Base-by-base conservation (phyloP, 2,329 filamentous ascomycete genomes). In the Drechmeria coniospora region DNA sequence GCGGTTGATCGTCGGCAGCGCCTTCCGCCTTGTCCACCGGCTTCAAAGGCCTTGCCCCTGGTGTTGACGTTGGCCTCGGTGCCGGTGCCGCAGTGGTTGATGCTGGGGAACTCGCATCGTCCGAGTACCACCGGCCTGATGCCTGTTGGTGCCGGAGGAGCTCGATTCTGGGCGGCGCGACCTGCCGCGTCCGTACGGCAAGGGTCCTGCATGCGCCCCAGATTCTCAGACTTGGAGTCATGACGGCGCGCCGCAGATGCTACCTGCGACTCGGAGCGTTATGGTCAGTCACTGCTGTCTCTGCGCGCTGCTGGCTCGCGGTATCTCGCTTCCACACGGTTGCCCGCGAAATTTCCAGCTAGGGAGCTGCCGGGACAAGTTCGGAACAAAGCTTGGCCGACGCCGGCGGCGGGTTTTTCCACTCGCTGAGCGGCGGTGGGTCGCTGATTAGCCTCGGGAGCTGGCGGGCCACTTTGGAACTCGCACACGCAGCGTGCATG, bases 191-290 rank as follows among this genome's bases (percentile, higher is more conserved):
- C 20, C 39, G 43, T 34, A 49, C 30, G 29, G 44, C 45, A 27
- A 54, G 39, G 40, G 43, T 39, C 42, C 46, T 46, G 31, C 50
- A 52, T 36, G 43, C 49, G 21, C 45, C 44, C 49, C 45, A 51
- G 31, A 52, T 34, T 33, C 43, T 44, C 32, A 44, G 39, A 40
- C 44, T 44, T 31, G 49, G 37, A 44, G 46, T 44, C 49, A 53
- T 53, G 39, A 29, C 40, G 39, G 38, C 44, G 28, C 37, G 32
- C 27, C 27, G 21, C 20, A 26, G 21, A 19, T 31, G 20, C 20
- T 23, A 21, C 14, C 14, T 23, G 19, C 18, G 15, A 23, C 16
- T n/a, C 16, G 23, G 20, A 25, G 26, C 10, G 18, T 14, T 12
- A 12, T 22, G 15, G 4, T 25, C 15, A 15, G 15, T 10, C 24